Conservation (phyloP, 2,329 filamentous ascomycete species). For the Ilyonectria robusta region DNA sequence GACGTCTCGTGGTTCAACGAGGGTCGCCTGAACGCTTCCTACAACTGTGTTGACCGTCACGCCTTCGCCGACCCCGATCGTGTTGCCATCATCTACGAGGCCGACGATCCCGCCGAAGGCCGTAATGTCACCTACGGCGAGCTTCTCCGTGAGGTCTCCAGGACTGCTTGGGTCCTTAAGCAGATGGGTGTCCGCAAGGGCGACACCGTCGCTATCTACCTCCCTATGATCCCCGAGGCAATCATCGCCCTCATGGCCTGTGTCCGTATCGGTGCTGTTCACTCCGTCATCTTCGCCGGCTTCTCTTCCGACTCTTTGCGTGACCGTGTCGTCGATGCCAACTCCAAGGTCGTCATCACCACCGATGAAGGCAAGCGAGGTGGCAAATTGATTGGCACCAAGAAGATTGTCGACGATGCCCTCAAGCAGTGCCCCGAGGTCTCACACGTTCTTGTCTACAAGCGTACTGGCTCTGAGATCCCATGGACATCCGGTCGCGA, state of each 20-base stretch:
- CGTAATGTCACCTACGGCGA: slow-evolving; percentile 94
- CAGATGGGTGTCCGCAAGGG: slow-evolving; percentile 97
- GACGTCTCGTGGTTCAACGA: slow-evolving; percentile 97
- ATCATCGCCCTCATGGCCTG: slow-evolving; percentile 92
- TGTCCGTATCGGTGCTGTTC: slow-evolving; percentile 91
- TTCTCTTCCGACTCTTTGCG: slow-evolving; percentile 97
- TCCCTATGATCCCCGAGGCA: slow-evolving; percentile 99
- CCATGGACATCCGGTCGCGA: slow-evolving; percentile 92
- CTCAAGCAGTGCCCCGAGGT: slow-evolving; percentile 96
- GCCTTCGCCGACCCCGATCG: slow-evolving; percentile 95
- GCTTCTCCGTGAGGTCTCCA: slow-evolving; percentile 92
- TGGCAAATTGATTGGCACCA: slow-evolving; percentile 96
- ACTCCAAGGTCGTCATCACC: slow-evolving; percentile 95
- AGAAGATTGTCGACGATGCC: slow-evolving; percentile 99
- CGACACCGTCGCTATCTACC: slow-evolving; percentile 95
- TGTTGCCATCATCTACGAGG: slow-evolving; percentile 98
- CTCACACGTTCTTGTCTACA: slow-evolving; percentile 88
- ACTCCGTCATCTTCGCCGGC: slow-evolving; percentile 97
- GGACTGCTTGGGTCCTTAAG: slow-evolving; percentile 88
- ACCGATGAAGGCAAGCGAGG: slow-evolving; percentile 98
- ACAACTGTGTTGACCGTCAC: slow-evolving; percentile 97
- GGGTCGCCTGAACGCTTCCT: slow-evolving; percentile 93
- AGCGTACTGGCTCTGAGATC: slow-evolving; percentile 93
- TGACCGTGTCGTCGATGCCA: slow-evolving; percentile 92
- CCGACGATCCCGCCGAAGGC: slow-evolving; percentile 89